phyloP scores from a whole-genome alignment of 495 filamentous ascomycete genomes.

The Penicillium soppii region DNA sequence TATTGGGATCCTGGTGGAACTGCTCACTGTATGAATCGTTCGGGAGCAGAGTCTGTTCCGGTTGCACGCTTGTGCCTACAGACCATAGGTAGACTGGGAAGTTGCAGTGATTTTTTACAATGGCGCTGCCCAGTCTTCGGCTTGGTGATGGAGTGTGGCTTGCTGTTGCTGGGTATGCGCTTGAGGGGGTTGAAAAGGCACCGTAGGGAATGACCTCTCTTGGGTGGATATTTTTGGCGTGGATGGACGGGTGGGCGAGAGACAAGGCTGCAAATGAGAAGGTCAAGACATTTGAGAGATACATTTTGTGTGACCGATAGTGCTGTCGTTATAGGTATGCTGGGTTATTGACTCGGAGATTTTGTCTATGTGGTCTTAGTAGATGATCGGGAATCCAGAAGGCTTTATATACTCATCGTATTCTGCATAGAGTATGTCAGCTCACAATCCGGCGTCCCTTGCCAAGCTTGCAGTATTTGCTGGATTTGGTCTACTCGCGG shows the following conservation, averaged over 20 bases:
- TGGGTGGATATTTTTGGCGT: not conserved
- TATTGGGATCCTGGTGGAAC: slow-evolving; percentile 42
- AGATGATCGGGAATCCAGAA: not conserved
- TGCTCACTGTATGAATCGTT: slow-evolving; percentile 34
- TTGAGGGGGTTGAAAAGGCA: slow-evolving; percentile 7
- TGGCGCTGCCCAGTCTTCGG: slow-evolving; percentile 41
- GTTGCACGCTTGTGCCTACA: slow-evolving; percentile 40
- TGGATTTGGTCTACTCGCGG: not conserved
- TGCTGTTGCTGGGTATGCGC: not conserved
- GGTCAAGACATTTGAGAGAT: not conserved
- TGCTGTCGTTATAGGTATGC: not conserved
- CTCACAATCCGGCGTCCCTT: too few species aligned
- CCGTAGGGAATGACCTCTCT: not conserved
- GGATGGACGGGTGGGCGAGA: slow-evolving; percentile 5
- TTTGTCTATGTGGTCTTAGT: not conserved
- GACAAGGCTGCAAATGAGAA: slow-evolving; percentile 9
- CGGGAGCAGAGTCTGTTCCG: slow-evolving; percentile 25
- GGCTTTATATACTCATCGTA: not conserved
- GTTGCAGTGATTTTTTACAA: slow-evolving; percentile 50
- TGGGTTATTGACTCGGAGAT: not conserved
- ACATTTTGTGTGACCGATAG: slow-evolving; percentile 12
- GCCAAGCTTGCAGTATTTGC: too few species aligned
- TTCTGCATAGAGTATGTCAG: not conserved
- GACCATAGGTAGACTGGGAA: slow-evolving; percentile 54
- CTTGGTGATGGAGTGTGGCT: slow-evolving; percentile 1